Conservation (phyloP, 176 grass and related monocot genomes). For the Canna indica region DNA sequence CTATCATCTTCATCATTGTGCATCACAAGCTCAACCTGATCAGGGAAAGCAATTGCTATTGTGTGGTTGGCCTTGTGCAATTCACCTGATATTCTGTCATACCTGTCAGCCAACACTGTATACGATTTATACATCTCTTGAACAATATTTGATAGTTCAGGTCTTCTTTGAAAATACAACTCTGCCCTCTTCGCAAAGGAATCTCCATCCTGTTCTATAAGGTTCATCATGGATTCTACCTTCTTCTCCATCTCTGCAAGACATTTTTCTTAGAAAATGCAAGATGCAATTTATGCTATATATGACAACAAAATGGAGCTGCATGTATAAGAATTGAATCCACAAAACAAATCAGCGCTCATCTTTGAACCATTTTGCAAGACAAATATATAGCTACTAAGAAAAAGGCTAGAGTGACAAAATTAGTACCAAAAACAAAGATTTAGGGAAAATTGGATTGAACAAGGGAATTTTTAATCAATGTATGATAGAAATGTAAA, state of each 20-base stretch:
- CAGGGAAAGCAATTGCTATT: slow-evolving; percentile 65
- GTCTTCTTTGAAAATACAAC: slow-evolving; percentile 58
- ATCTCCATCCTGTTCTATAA: slow-evolving; percentile 61
- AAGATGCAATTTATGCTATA: no score
- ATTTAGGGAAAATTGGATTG: no score
- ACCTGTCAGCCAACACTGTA: slow-evolving; percentile 37
- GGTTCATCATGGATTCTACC: slow-evolving; percentile 60
- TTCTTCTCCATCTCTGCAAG: slow-evolving; percentile 50
- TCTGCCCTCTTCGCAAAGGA: slow-evolving; percentile 60
- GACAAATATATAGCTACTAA: no score
- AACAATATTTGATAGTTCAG: slow-evolving; percentile 41
- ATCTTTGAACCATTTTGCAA: no score
- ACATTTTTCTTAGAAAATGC: no score
- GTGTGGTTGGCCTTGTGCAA: slow-evolving; percentile 97
- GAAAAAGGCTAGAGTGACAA: no score
- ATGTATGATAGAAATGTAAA: no score
- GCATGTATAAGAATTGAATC: no score
- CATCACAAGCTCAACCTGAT: slow-evolving; percentile 69
- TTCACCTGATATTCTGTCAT: slow-evolving; percentile 53
- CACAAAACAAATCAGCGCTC: no score
- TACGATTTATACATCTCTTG: slow-evolving; percentile 61
- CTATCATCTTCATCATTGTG: slow-evolving; percentile 42
- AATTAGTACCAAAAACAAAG: no score
- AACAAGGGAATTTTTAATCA: no score
- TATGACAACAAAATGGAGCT: no score